These are phyloP conservation scores for Teratosphaeriaceae sp. DNA, from an alignment of 2,329 filamentous ascomycete genomes.

Conservation along the genomic window DNA sequence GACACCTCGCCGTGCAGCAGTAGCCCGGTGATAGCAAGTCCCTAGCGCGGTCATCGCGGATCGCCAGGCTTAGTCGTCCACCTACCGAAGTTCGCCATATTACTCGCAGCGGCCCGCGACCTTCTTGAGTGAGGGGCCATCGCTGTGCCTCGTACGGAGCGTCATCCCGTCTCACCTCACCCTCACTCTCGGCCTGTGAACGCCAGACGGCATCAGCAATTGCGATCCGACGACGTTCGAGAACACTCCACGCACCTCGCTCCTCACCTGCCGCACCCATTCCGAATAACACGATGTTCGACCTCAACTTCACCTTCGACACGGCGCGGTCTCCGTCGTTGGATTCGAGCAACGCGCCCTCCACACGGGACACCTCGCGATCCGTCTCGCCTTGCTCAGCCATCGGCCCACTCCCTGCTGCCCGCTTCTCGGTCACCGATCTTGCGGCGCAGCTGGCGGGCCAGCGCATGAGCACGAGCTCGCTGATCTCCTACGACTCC, in stretches of 20 bases:
- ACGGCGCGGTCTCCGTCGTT: slow-evolving; percentile 20
- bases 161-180: neutral
- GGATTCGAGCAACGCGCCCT: slow-evolving; percentile 18
- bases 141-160: neutral
- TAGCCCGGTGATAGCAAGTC: too few relatives aligned
- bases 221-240: too few relatives aligned
- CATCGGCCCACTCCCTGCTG: slow-evolving; percentile 15
- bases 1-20: too few relatives aligned
- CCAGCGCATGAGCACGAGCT: slow-evolving; percentile 20
- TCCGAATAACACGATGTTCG: slow-evolving; percentile 19
- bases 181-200: too few relatives aligned
- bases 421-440: slow-evolving; percentile 25
- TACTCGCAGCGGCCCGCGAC: too few relatives aligned
- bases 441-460: slow-evolving; percentile 24
- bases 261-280: neutral
- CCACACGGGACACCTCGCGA: slow-evolving; percentile 19
- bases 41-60: too few relatives aligned
- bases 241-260: too few relatives aligned
- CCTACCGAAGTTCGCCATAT: too few relatives aligned
- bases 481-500: slow-evolving; percentile 27
- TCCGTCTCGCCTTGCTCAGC: slow-evolving; percentile 29
- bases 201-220: too few relatives aligned
- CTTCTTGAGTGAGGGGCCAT: too few relatives aligned
- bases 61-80: too few relatives aligned
- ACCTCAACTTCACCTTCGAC: slow-evolving; percentile 27